These are phyloP conservation scores for Chondrus crispus DNA, from an alignment of 23 red algal genomes.

Conservation along the genomic window DNA sequence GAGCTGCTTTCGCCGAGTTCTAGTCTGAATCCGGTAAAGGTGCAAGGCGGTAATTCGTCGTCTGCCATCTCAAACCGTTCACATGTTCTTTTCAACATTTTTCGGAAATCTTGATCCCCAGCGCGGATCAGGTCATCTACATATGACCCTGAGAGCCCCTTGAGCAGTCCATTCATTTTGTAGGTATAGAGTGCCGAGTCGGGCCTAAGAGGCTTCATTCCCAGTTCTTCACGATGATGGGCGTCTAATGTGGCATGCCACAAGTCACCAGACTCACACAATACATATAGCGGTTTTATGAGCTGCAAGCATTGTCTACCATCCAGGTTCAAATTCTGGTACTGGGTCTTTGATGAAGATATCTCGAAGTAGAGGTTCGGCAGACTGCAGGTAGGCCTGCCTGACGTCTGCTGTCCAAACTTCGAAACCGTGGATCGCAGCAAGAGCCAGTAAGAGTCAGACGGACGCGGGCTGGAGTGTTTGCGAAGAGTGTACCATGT, in stretches of 20 bases:
- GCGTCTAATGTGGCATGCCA: neutral
- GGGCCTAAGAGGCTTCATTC: neutral
- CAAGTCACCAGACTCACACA: slow-evolving; percentile 33
- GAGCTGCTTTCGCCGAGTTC: neutral
- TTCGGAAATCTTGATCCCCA: neutral
- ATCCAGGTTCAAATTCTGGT: slow-evolving; percentile 17
- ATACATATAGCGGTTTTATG: slow-evolving; percentile 1
- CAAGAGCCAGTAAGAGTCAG: neutral
- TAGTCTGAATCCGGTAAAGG: neutral
- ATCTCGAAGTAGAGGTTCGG: neutral
- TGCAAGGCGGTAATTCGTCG: neutral
- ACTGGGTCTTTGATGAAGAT: slow-evolving; percentile 15
- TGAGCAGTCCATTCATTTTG: neutral
- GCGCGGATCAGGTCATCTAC: neutral
- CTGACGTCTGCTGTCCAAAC: slow-evolving; percentile 21
- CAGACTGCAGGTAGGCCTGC: slow-evolving; percentile 24
- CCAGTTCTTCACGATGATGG: neutral
- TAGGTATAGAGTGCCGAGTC: slow-evolving; percentile 18
- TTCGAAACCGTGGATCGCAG: neutral
- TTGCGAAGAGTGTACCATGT: neutral
- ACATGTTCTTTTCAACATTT: neutral
- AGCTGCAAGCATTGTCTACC: slow-evolving; percentile 4
- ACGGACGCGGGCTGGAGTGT: slow-evolving; percentile 26
- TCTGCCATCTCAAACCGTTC: neutral
- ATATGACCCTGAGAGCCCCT: neutral